Evolutionary conservation across 805 yeast genomes (phyloP), one percentile per base, ranked within the genome.

Genomic region (Sugiyamaella smithiae): DNA sequence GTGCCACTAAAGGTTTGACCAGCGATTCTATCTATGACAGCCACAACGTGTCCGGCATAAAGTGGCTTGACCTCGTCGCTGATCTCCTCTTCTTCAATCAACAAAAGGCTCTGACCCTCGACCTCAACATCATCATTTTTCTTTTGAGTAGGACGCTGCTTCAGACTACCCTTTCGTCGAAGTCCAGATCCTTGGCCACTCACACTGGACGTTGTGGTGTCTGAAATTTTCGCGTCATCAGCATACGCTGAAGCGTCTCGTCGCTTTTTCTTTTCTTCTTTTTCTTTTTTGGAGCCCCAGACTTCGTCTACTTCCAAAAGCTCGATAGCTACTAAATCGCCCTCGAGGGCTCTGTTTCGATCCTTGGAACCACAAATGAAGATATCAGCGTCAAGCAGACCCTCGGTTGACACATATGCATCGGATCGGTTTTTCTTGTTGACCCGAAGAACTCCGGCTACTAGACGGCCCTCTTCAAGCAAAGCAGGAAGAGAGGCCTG

Each of bases 101-200:
- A 72, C 40, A 93, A 71, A 54, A 93, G 74, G 1, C 96, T 85
- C 68, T 93, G 99, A 40, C 99, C 99, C 68, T 93, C 99, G 36
- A 93, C 99, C 69, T 93, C 99, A 20, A 93, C 96, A 63, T 93
- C 99, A 65, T 93, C 99, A 62, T 89, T 90, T 69, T 93, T 93
- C 76, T 93, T 93, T 76, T 90, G 95, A 12, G 96, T 86, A 28
- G 99, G 97, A 60, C 99, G 80, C 67, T 90, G 97, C 58, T 88
- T 88, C 57, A 93, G 75, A 1, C 97, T 88, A 14, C 97, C 97
- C 61, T 85, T 81, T 71, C 99, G 82, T 53, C 80, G 81, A 23
- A 81, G 65, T 11, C 71, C 68, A 9, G 62, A 63, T 23, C 64
- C 57, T 20, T 19, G 12, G 17, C 43, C 43, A 59, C 54, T 40